phyloP scores from a whole-genome alignment of 108 stramenopile species.

The Skeletonema marinoi region DNA sequence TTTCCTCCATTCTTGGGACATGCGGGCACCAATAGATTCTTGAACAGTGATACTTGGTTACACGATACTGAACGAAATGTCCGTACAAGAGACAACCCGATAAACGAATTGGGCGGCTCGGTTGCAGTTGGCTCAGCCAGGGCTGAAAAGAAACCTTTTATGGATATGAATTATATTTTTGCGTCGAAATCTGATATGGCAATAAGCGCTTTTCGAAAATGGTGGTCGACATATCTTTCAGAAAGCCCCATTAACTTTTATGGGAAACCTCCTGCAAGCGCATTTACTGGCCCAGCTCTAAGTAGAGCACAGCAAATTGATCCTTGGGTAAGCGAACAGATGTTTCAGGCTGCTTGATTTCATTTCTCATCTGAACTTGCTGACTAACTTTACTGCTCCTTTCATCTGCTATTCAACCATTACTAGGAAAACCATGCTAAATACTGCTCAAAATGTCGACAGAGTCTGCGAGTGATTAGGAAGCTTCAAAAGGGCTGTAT shows the following conservation, averaged over 20 bases:
- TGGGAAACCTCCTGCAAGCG: conserved; percentile 20
- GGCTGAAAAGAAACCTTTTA: conserved; percentile 3
- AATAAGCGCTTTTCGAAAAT: conserved; percentile 27
- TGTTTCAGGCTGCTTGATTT: not conserved
- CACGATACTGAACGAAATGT: conserved; percentile 49
- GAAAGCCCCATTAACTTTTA: conserved; percentile 26
- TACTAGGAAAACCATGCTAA: conserved; percentile 32
- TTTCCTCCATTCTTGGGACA: conserved; percentile 45
- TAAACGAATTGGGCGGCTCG: conserved; percentile 1
- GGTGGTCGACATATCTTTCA: conserved; percentile 28
- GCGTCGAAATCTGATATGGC: conserved; percentile 41
- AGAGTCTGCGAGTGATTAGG: conserved; percentile 22
- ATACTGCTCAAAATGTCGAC: conserved; percentile 32
- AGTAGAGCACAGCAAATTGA: conserved; percentile 37
- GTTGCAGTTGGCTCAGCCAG: conserved; percentile 22
- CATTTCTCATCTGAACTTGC: not conserved
- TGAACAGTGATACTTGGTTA: conserved; percentile 57
- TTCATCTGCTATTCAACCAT: not conserved
- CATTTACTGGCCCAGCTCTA: conserved; percentile 8
- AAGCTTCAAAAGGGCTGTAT: conserved; percentile 7
- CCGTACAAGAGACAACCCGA: conserved; percentile 8
- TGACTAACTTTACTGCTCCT: not conserved
- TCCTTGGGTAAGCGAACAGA: conserved; percentile 20
- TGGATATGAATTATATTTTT: conserved; percentile 22
- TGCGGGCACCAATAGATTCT: conserved; percentile 44